These are phyloP conservation scores for Alternaria brassicicola DNA, from an alignment of 2,329 filamentous ascomycete genomes.

Conservation along the genomic window DNA sequence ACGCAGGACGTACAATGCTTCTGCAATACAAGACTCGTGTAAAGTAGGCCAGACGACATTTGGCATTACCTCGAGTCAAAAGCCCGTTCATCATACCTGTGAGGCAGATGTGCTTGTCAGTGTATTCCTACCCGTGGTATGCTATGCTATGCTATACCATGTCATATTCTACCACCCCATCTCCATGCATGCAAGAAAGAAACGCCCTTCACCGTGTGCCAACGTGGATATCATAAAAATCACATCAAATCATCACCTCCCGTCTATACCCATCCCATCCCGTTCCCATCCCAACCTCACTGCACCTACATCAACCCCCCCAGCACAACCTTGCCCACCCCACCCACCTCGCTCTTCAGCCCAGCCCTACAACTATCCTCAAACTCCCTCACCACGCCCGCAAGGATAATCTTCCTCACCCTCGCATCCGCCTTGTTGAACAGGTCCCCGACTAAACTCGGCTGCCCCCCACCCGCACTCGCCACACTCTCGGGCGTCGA, in stretches of 20 bases:
- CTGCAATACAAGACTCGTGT: no score
- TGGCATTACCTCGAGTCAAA: background rate
- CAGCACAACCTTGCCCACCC: constrained; percentile 85
- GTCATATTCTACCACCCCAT: background rate
- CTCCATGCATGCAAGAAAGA: background rate
- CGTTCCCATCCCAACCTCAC: background rate
- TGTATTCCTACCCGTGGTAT: background rate
- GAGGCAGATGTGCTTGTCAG: background rate
- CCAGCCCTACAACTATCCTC: constrained; percentile 81
- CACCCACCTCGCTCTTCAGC: constrained; percentile 80
- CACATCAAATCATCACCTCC: background rate
- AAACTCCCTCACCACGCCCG: constrained; percentile 87
- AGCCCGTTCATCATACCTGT: background rate
- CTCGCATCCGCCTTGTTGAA: constrained; percentile 89
- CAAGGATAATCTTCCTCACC: constrained; percentile 86
- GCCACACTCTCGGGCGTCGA: constrained; percentile 65
- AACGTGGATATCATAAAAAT: constrained; percentile 13
- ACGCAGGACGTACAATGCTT: no score
- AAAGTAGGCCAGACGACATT: no score
- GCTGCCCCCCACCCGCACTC: constrained; percentile 33
- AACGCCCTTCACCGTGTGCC: no score
- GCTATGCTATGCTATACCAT: background rate
- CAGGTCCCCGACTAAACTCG: constrained; percentile 70
- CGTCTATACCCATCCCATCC: background rate
- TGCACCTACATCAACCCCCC: constrained; percentile 76